A percentile compares a stretch with the other conserved stretches of the same genome.
Evolutionary conservation across 2,329 filamentous ascomycete genomes (phyloP).

Genomic region (Cadophora sp.): DNA sequence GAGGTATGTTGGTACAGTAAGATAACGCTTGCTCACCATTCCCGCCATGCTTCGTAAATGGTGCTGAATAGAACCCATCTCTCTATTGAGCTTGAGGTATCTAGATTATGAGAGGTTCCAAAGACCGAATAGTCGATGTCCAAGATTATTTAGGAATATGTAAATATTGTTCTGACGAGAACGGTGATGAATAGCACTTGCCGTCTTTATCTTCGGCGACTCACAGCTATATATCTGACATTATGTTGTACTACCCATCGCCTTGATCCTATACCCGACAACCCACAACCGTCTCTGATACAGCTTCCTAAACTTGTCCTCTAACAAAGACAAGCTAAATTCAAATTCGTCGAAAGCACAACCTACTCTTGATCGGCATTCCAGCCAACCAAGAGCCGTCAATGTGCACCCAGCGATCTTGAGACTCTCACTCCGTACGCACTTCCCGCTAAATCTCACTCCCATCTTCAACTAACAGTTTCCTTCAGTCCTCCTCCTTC

Average conservation of each 20-base stretch:
- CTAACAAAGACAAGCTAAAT: neutral
- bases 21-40: neutral
- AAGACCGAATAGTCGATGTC: neutral
- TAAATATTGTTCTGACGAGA: neutral
- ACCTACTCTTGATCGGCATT: neutral
- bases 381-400: neutral
- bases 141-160: neutral
- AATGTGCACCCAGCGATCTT: neutral
- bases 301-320: neutral
- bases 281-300: no score
- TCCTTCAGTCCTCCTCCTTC: neutral
- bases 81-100: neutral
- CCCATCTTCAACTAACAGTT: neutral
- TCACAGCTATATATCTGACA: neutral
- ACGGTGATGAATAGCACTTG: neutral
- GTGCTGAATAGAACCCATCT: neutral
- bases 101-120: neutral
- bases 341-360: neutral
- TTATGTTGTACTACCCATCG: no score
- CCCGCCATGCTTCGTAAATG: slow-evolving; percentile 6
- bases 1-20: neutral
- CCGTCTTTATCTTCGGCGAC: neutral
- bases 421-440: neutral
- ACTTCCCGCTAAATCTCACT: neutral
- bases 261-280: neutral